Percentiles rank a stretch among this genome's conserved stretches.
These are phyloP conservation scores for Massarina eburnea DNA, from an alignment of 2,329 filamentous ascomycete genomes.

Conservation along the genomic window DNA sequence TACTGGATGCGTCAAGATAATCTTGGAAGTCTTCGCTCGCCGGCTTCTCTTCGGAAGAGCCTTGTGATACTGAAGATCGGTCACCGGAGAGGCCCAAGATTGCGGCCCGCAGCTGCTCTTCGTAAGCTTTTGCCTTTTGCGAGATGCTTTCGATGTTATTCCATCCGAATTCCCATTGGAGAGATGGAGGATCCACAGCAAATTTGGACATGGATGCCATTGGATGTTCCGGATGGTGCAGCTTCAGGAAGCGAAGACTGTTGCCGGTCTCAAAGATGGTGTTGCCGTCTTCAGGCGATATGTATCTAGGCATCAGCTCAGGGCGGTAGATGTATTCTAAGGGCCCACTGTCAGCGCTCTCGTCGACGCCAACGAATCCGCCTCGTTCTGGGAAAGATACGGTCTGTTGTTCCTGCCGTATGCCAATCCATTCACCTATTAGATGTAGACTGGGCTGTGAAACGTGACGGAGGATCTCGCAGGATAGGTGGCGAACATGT, in stretches of 20 bases:
- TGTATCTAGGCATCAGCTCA: slow-evolving; percentile 69
- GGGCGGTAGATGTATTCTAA: slow-evolving; percentile 65
- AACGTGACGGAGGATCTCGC: slow-evolving; percentile 66
- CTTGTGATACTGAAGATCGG: not conserved
- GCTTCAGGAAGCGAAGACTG: slow-evolving; percentile 71
- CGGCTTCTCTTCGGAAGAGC: slow-evolving; percentile 1
- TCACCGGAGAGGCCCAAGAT: slow-evolving; percentile 28
- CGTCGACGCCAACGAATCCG: slow-evolving; percentile 33
- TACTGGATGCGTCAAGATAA: slow-evolving; percentile 31
- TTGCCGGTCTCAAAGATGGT: slow-evolving; percentile 78
- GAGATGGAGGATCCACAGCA: slow-evolving; percentile 55
- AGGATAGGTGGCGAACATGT: slow-evolving; percentile 64
- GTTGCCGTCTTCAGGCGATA: slow-evolving; percentile 68
- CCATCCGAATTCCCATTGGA: slow-evolving; percentile 75
- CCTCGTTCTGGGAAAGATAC: slow-evolving; percentile 27
- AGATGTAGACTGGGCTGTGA: slow-evolving; percentile 68
- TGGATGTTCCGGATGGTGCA: slow-evolving; percentile 71
- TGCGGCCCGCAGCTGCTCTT: slow-evolving; percentile 42
- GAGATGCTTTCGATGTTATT: slow-evolving; percentile 66
- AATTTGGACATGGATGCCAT: slow-evolving; percentile 59
- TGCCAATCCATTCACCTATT: slow-evolving; percentile 74
- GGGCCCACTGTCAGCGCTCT: slow-evolving; percentile 21
- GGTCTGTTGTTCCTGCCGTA: slow-evolving; percentile 47
- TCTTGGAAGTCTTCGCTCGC: slow-evolving; percentile 12
- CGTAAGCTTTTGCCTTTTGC: slow-evolving; percentile 57